Base-by-base conservation (phyloP, 106 monocot genomes). In the Amphibolis antarctica region DNA sequence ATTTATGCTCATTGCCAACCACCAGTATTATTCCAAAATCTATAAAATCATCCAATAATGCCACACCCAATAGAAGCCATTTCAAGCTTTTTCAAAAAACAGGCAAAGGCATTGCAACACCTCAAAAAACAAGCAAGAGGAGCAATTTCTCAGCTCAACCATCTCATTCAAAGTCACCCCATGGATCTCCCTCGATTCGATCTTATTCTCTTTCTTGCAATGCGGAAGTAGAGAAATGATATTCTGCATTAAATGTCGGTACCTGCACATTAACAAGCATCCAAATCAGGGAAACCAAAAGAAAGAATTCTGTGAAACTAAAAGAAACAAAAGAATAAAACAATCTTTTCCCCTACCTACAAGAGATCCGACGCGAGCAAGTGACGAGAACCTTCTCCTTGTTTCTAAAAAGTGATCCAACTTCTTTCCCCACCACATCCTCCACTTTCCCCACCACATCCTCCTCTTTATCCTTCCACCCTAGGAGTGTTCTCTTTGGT, bases 381-480 rank as follows among this genome's bases (percentile, higher is more conserved):
- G 82, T 90, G 28, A 90, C 73, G 31, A 96, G 65, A 12, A 96
- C 90, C 80, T 96, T 96, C 86, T 96, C 96, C 62, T 81, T 84
- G 86, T 90, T 96, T 44, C 86, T 76, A 63, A 96, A 96, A 4
- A 76, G 60, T 0, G 75, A 29, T 12, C 36, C 68, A 28, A 23
- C 21, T 31, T 15, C 52, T 21, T 58, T 62, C 30, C 12, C 44
- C n/a, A n/a, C n/a, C n/a, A n/a, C n/a, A n/a, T n/a, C n/a, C n/a
- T n/a, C n/a, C n/a, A n/a, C n/a, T n/a, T n/a, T n/a, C n/a, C n/a
- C n/a, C 26, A 70, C 51, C 55, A 23, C 67, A 28, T 43, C 83
- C 24, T 62, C 52, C 60, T 12, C 58, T 27, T 46, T 78, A 10
- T 84, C 86, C 58, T 86, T 96, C 89, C 76, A 94, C 9, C 89